Evolutionary conservation across 805 yeast species (phyloP), one percentile per base, ranked within the genome.

Genomic region (Sporopachydermia lactativora): DNA sequence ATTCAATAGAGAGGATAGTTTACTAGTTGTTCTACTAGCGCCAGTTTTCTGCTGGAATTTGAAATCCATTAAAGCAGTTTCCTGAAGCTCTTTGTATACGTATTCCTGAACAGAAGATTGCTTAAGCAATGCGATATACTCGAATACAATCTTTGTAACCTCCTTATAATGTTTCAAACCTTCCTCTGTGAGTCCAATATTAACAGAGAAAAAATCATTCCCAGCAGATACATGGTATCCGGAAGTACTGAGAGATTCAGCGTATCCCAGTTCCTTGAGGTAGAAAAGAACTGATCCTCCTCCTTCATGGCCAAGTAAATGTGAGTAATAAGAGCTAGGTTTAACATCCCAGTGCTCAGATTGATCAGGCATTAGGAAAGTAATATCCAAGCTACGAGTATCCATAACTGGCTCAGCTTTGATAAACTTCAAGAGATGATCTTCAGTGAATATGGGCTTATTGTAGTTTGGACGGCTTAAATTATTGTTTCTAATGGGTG

Each of bases 221-320:
- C 81, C 92, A 37, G 74, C 66, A 17, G 86, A 77, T 5, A 79
- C 68, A 28, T 72, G 69, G 48, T 74, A 68, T 35, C 73, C 68
- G 5, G 95, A 95, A 24, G 86, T 75, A 31, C 85, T 73, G 40
- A 89, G 66, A 14, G 73, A 78, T 48, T 73, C 80, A 4, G 89
- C 95, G 85, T 88, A 82, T 11, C 88, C 81, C 47, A 70, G 63
- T 24, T 61, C 55, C 59, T 85, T 89, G 48, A 89, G 70, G 47
- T 67, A 70, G 42, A 77, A 71, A 28, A 85, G 65, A 15, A 89
- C 57, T 2, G 96, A 85, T 2, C 97, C 97, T 39, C 77, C 68
- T 38, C 92, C 82, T 61, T 89, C 98, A 58, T 89, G 97, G 35
- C 97, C 97, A 38, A 89, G 62, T 41, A 92, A 64, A 57, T 92